Evolutionary conservation across 106 monocot genomes (phyloP), one percentile per base, ranked within the genome.

Genomic region (Allium sativum): DNA sequence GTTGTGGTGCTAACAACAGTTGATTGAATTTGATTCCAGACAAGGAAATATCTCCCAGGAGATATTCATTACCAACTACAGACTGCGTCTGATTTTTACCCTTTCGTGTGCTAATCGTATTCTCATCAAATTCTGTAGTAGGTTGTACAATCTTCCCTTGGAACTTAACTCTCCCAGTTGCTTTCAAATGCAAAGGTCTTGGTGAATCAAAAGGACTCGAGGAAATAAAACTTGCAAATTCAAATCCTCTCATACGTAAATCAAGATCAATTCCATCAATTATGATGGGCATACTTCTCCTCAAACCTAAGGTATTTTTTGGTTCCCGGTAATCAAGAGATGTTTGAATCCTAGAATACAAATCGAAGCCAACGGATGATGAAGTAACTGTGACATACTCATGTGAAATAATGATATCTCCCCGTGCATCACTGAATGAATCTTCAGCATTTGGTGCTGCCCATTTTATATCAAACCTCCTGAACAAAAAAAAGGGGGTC

Each of bases 401-500:
- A 68, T 88, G 91, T 52, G 80, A 80, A 57, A 98, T 88, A 55
- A 92, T 74, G 61, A 98, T 92, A 55, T 98, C 85, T 21, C 96
- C 96, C 51, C 92, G 87, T 55, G 88, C 91, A 80, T 98, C 91
- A 71, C 67, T 53, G 47, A 98, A 98, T 62, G 96, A 98, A 52
- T 92, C 96, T 74, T 92, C 87, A 74, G 88, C 96, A 53, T 89
- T 85, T 62, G 96, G 92, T 44, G 96, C 96, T 70, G 82, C 79
- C 96, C 96, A 98, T 55, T 92, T 98, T 72, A 98, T 98, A 68
- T 98, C 96, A 78, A 98, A 91, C 71, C 80, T 84, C 79, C 96
- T 98, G 79, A 67, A 53, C n/a, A 1, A 14, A 54, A 71, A 43
- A 56, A 42, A 46, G 45, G 8, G 21, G n/a, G 31, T 12, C 48